phyloP scores from a whole-genome alignment of 1,284 basidiomycete genomes.

The Marasmius sp. region DNA sequence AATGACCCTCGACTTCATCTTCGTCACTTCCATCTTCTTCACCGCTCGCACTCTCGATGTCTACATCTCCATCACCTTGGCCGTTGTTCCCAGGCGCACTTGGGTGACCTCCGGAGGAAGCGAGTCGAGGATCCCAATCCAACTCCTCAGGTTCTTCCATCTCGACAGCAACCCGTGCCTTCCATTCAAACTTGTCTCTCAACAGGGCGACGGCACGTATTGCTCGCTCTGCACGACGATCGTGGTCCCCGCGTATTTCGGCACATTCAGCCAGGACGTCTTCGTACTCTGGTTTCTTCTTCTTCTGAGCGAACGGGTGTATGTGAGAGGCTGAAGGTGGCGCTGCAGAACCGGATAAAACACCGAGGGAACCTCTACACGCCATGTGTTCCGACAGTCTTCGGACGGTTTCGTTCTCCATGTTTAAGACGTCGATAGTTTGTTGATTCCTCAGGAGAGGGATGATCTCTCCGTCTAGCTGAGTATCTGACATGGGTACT shows the following conservation, averaged over 20 bases:
- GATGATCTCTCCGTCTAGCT: constrained; percentile 70
- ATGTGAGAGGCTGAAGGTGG: constrained; percentile 19
- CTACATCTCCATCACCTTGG: background rate
- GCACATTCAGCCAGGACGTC: constrained; percentile 67
- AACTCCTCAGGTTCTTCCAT: constrained; percentile 75
- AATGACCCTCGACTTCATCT: constrained; percentile 3
- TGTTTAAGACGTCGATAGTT: constrained; percentile 66
- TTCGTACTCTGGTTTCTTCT: constrained; percentile 45
- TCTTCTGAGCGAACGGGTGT: constrained; percentile 2
- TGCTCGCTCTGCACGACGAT: constrained; percentile 69
- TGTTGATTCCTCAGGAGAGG: constrained; percentile 75
- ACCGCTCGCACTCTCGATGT: background rate
- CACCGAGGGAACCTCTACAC: constrained; percentile 59
- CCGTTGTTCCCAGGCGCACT: background rate
- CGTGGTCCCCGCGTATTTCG: constrained; percentile 65
- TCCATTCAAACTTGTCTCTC: constrained; percentile 76
- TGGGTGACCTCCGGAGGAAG: background rate
- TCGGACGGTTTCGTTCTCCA: constrained; percentile 68
- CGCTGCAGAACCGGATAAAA: constrained; percentile 33
- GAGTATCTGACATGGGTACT: constrained; percentile 53
- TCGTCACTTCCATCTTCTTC: constrained; percentile 1
- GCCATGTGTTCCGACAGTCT: constrained; percentile 65
- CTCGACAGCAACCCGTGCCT: constrained; percentile 68
- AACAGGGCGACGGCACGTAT: constrained; percentile 71
- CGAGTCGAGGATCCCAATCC: constrained; percentile 56